Evolutionary conservation across 352 stramenopile genomes (phyloP).

Genomic region (Pythium phragmiticola): DNA sequence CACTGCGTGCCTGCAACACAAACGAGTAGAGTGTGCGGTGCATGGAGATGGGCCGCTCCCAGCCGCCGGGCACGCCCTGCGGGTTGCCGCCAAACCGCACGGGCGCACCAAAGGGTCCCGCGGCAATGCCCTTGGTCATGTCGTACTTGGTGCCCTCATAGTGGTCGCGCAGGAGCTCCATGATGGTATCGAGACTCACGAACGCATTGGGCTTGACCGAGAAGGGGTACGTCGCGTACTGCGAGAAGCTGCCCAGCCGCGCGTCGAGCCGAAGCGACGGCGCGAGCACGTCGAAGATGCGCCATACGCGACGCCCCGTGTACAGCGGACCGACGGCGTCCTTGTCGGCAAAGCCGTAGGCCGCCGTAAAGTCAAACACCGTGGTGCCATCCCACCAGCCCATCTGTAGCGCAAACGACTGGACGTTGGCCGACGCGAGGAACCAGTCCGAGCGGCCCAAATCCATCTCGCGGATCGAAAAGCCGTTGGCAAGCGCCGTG

Average conservation of each 20-base stretch:
- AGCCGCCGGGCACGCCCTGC: constrained; percentile 58
- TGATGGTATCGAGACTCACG: constrained; percentile 80
- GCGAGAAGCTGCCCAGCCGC: constrained; percentile 65
- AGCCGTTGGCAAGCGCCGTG: constrained; percentile 91
- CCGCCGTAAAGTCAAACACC: constrained; percentile 66
- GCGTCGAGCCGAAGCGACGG: constrained; percentile 67
- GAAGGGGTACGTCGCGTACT: constrained; percentile 30
- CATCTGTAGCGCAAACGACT: constrained; percentile 80
- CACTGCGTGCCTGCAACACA: constrained; percentile 50
- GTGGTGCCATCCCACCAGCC: constrained; percentile 72
- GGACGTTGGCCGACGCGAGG: constrained; percentile 86
- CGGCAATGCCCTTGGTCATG: constrained; percentile 77
- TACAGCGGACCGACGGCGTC: neutral
- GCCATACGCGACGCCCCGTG: constrained; percentile 74
- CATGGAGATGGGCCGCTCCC: constrained; percentile 90
- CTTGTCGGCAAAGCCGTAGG: constrained; percentile 38
- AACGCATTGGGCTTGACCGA: neutral
- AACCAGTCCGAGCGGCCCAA: constrained; percentile 78
- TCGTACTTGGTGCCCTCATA: constrained; percentile 91
- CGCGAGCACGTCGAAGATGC: constrained; percentile 81
- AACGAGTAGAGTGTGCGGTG: constrained; percentile 89
- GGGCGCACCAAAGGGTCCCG: constrained; percentile 82
- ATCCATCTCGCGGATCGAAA: constrained; percentile 91
- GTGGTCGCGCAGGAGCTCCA: constrained; percentile 86
- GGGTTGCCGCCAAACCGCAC: constrained; percentile 35